Evolutionary conservation across 805 yeast species (phyloP).

Genomic region (Lachancea dasiensis): DNA sequence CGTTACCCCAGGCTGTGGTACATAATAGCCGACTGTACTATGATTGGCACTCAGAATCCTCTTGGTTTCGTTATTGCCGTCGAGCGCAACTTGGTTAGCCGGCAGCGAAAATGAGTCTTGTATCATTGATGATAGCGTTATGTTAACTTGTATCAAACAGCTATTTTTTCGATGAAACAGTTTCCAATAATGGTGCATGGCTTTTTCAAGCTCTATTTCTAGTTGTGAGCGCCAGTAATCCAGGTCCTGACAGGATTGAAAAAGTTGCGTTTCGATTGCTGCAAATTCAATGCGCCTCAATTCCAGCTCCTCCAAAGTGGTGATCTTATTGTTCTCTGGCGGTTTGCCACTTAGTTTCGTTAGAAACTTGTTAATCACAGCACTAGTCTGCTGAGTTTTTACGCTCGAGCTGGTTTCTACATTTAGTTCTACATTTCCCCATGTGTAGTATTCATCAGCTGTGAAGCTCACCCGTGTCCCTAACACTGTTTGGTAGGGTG

Average conservation of each 20-base stretch:
- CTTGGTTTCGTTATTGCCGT: not conserved
- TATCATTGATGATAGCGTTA: not conserved
- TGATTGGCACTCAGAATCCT: conserved; percentile 2
- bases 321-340: not conserved
- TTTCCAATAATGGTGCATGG: conserved; percentile 5
- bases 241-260: conserved; percentile 6
- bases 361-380: conserved; percentile 2
- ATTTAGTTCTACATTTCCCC: conserved; percentile 1
- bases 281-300: not conserved
- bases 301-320: conserved; percentile 1
- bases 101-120: not conserved
- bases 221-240: conserved; percentile 7
- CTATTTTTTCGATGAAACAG: not conserved
- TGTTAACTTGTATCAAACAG: not conserved
- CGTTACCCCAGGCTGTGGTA: conserved; percentile 7
- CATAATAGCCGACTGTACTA: conserved; percentile 7
- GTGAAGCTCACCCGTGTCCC: conserved; percentile 14
- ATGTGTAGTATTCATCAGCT: conserved; percentile 24
- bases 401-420: not conserved
- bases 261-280: not conserved
- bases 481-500: conserved; percentile 22
- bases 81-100: not conserved
- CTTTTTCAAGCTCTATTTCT: conserved; percentile 7
- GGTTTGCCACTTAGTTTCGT: conserved; percentile 1
- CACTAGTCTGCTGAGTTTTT: not conserved